A percentile compares a stretch with the other conserved stretches of the same genome.
phyloP scores from a whole-genome alignment of 2,329 filamentous ascomycete species.

The Xylaria digitata region DNA sequence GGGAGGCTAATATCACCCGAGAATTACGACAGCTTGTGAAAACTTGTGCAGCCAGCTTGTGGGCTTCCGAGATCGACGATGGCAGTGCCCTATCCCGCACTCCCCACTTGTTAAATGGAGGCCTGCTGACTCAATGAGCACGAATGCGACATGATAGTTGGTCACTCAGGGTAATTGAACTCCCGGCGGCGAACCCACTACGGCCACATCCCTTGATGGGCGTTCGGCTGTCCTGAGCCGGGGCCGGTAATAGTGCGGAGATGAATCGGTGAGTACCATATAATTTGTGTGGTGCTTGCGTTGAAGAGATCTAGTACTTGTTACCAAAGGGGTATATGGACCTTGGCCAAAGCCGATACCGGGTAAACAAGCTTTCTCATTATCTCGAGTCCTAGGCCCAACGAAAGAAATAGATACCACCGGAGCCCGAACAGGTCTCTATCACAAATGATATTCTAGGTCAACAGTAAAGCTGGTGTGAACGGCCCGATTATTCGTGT shows the following conservation, averaged over 20 bases:
- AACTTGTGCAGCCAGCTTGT: background rate
- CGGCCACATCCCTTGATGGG: background rate
- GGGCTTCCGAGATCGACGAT: slow-evolving; percentile 7
- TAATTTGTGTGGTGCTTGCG: background rate
- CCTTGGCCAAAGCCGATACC: slow-evolving; percentile 18
- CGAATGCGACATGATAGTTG: background rate
- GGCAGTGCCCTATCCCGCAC: slow-evolving; percentile 1
- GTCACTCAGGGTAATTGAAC: background rate
- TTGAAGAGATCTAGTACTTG: background rate
- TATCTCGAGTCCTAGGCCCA: background rate
- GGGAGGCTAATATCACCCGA: background rate
- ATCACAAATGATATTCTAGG: background rate
- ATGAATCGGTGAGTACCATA: slow-evolving; percentile 10
- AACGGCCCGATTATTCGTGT: background rate
- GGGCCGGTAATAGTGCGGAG: slow-evolving; percentile 32
- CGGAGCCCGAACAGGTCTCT: background rate
- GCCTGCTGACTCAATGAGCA: background rate
- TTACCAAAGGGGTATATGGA: slow-evolving; percentile 8
- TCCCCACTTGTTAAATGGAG: background rate
- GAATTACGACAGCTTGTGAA: background rate
- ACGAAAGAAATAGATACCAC: background rate
- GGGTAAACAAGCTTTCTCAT: slow-evolving; percentile 14
- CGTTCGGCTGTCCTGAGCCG: slow-evolving; percentile 22
- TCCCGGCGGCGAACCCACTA: background rate
- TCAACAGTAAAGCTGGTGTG: background rate